Evolutionary conservation across 768 basidiomycete species (phyloP).

Genomic region (Amanita brunnescens): DNA sequence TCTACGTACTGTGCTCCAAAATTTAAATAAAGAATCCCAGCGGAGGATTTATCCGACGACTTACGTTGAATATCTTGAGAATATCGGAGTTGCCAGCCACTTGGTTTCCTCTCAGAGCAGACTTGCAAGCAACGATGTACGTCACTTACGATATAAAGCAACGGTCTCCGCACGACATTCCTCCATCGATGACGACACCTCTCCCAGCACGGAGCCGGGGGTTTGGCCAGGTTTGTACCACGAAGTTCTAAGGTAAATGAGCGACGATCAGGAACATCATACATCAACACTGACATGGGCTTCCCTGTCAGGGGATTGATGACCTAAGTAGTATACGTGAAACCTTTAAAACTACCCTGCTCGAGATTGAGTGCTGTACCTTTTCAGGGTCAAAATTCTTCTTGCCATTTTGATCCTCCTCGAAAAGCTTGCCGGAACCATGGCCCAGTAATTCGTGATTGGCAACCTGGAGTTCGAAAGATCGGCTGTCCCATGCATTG

Average conservation of each 20-base stretch:
- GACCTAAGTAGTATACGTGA: slow-evolving; percentile 32
- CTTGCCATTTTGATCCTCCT: slow-evolving; percentile 64
- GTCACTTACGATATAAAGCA: slow-evolving; percentile 60
- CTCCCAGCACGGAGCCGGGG: slow-evolving; percentile 72
- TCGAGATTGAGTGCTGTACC: slow-evolving; percentile 19
- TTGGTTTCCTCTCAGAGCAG: slow-evolving; percentile 18
- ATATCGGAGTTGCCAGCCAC: slow-evolving; percentile 72
- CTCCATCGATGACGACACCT: slow-evolving; percentile 86
- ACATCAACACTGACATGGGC: slow-evolving; percentile 33
- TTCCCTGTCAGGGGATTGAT: slow-evolving; percentile 77
- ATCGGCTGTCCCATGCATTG: slow-evolving; percentile 66
- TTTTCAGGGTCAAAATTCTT: slow-evolving; percentile 77
- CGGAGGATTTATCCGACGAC: slow-evolving; percentile 17
- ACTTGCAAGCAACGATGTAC: background rate
- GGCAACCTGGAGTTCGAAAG: slow-evolving; percentile 85
- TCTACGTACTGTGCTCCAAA: slow-evolving; percentile 46
- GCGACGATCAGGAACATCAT: background rate
- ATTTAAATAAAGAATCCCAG: background rate
- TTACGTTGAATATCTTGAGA: slow-evolving; percentile 70
- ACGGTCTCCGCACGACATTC: slow-evolving; percentile 91
- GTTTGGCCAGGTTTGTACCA: slow-evolving; percentile 91
- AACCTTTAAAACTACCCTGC: background rate
- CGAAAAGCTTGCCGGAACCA: slow-evolving; percentile 77
- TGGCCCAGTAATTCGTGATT: slow-evolving; percentile 87
- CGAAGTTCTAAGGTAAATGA: slow-evolving; percentile 38